Evolutionary conservation across 805 yeast species (phyloP).

Genomic region (Ogataea haglerorum): DNA sequence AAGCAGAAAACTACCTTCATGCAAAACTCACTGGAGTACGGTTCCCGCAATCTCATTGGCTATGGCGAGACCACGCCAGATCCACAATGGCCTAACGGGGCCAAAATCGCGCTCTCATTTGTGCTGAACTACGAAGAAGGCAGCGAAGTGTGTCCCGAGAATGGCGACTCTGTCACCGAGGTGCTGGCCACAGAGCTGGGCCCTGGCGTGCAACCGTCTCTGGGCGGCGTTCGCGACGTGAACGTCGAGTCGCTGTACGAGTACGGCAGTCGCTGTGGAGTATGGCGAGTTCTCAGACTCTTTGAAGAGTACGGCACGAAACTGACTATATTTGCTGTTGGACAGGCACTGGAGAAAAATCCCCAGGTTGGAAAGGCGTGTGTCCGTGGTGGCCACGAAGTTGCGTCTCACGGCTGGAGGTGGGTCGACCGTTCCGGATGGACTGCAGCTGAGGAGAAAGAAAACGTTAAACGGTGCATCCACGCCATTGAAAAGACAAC

Average conservation of each 20-base stretch:
- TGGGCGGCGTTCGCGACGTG: constrained; percentile 14
- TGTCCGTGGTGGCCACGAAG: constrained; percentile 36
- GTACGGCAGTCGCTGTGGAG: constrained; percentile 20
- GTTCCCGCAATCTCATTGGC: constrained; percentile 19
- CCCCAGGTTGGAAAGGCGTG: constrained; percentile 35
- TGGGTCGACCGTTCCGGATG: constrained; percentile 35
- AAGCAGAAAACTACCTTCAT: neutral
- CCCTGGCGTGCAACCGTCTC: constrained; percentile 15
- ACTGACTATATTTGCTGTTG: constrained; percentile 38
- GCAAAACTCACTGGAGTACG: constrained; percentile 16
- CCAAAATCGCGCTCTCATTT: constrained; percentile 24
- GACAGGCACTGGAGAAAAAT: constrained; percentile 34
- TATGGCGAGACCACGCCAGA: constrained; percentile 25
- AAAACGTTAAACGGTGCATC: constrained; percentile 29
- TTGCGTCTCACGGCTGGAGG: constrained; percentile 37
- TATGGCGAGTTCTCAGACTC: constrained; percentile 27
- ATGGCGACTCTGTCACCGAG: constrained; percentile 17
- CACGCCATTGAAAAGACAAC: constrained; percentile 28
- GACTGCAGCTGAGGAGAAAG: constrained; percentile 33
- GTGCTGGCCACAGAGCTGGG: constrained; percentile 18
- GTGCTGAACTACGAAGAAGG: constrained; percentile 31
- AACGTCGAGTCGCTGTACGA: constrained; percentile 19
- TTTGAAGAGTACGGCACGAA: constrained; percentile 31
- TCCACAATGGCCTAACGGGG: constrained; percentile 25
- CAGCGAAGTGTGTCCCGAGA: constrained; percentile 21